These are phyloP conservation scores for Iodosphaeria phyllophila DNA, from an alignment of 2,329 filamentous ascomycete species.

Conservation along the genomic window DNA sequence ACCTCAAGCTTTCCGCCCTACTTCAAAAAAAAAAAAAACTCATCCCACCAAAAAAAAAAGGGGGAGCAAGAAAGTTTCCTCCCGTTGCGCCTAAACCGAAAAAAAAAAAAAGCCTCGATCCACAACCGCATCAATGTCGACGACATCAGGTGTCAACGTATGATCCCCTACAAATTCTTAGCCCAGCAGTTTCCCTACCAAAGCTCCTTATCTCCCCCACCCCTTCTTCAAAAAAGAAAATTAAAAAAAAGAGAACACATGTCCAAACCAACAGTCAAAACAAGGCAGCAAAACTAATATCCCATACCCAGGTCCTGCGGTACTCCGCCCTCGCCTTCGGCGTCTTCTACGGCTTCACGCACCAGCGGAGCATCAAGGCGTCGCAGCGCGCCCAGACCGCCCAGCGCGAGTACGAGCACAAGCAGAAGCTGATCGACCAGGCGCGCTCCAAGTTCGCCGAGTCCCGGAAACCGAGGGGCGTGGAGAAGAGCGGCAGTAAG, in stretches of 20 bases:
- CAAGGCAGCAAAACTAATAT: no score
- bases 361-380: conserved; percentile 66
- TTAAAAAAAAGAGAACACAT: no score
- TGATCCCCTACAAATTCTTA: no score
- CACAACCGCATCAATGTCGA: conserved; percentile 34
- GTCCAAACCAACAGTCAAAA: no score
- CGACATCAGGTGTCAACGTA: conserved; percentile 51
- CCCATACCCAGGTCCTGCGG: conserved; percentile 79
- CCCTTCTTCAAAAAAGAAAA: no score
- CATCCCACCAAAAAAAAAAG: no score
- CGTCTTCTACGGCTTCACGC: conserved; percentile 88
- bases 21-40: no score
- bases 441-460: conserved; percentile 82
- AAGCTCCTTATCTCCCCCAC: neutral
- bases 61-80: no score
- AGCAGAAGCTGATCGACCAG: conserved; percentile 78
- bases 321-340: conserved; percentile 87
- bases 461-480: conserved; percentile 37
- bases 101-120: no score
- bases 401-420: conserved; percentile 74
- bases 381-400: conserved; percentile 50
- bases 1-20: no score
- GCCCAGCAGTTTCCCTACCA: no score
- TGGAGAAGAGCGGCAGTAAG: conserved; percentile 16
- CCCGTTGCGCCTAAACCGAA: no score